phyloP scores from a whole-genome alignment of 139 green algal genomes.

The Volvox reticuliferus region DNA sequence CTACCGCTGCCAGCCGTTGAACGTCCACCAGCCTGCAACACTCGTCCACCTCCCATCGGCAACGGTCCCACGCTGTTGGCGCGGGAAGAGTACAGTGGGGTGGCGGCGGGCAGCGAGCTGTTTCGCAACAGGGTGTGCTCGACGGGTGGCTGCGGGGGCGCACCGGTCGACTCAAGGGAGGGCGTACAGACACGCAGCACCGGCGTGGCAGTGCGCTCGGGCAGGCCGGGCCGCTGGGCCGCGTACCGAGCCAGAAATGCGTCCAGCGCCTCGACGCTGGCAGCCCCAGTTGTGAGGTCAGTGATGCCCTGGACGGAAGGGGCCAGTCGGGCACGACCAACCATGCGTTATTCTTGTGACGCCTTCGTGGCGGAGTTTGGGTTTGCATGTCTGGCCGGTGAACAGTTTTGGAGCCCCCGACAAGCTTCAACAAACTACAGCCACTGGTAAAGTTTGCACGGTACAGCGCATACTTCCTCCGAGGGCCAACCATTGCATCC shows the following conservation, averaged over 20 bases:
- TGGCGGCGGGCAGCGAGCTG: not conserved
- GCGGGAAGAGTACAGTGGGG: constrained; percentile 6
- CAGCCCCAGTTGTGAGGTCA: constrained; percentile 12
- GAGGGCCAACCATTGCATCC: too few species aligned
- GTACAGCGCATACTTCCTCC: too few species aligned
- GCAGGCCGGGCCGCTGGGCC: constrained; percentile 12
- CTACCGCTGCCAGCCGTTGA: not conserved
- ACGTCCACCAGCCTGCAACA: not conserved
- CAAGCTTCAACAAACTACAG: too few species aligned
- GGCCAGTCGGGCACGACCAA: not conserved
- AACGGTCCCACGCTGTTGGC: constrained; percentile 29
- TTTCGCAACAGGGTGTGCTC: not conserved
- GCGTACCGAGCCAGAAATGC: constrained; percentile 54
- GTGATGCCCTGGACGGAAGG: constrained; percentile 37
- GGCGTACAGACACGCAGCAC: constrained; percentile 40
- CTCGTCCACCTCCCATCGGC: constrained; percentile 6
- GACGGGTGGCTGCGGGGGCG: not conserved
- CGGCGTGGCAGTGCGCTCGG: constrained; percentile 41
- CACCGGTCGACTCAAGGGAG: not conserved
- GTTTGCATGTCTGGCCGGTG: too few species aligned
- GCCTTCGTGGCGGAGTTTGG: too few species aligned
- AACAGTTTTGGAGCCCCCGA: too few species aligned
- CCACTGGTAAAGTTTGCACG: too few species aligned
- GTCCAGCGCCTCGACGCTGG: constrained; percentile 52
- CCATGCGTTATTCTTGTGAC: too few species aligned